Evolutionary conservation across 2,329 filamentous ascomycete species (phyloP).

Genomic region (Cryphonectria naterciae): DNA sequence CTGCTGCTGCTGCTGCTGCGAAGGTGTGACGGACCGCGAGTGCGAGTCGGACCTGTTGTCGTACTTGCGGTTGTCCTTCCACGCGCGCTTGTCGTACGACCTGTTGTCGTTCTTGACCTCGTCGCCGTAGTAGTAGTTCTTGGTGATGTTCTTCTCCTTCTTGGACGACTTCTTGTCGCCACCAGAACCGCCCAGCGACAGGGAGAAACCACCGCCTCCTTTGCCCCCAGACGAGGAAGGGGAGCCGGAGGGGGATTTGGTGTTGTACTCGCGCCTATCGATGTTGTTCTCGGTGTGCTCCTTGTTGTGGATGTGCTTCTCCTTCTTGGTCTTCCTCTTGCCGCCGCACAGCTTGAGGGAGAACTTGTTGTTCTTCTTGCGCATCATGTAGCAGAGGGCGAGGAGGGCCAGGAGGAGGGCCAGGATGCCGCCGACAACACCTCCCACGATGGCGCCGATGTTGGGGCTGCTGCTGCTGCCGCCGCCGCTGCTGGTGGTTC

Average conservation of each 20-base stretch:
- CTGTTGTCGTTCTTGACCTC: conserved; percentile 25
- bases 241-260: not conserved
- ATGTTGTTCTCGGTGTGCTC: conserved; percentile 23
- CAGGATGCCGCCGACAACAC: conserved; percentile 38
- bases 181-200: not conserved
- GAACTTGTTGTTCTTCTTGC: conserved; percentile 32
- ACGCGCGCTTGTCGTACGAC: conserved; percentile 22
- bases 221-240: not conserved
- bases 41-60: conserved; percentile 13
- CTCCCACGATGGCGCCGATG: conserved; percentile 38
- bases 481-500: conserved; percentile 3
- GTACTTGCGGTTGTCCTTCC: conserved; percentile 18
- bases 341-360: conserved; percentile 25
- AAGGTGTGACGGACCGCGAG: conserved; percentile 14
- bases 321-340: conserved; percentile 29
- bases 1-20: conserved; percentile 10
- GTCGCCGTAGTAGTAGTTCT: conserved; percentile 26
- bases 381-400: conserved; percentile 34
- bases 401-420: conserved; percentile 33
- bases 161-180: not conserved
- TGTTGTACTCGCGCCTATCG: conserved; percentile 26
- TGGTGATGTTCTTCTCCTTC: conserved; percentile 23
- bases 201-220: not conserved
- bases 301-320: conserved; percentile 22
- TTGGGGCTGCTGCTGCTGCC: conserved; percentile 26